Evolutionary conservation across 2,329 filamentous ascomycete species (phyloP), one percentile per base, ranked within the genome.

Genomic region (Dothiorella sarmentorum): DNA sequence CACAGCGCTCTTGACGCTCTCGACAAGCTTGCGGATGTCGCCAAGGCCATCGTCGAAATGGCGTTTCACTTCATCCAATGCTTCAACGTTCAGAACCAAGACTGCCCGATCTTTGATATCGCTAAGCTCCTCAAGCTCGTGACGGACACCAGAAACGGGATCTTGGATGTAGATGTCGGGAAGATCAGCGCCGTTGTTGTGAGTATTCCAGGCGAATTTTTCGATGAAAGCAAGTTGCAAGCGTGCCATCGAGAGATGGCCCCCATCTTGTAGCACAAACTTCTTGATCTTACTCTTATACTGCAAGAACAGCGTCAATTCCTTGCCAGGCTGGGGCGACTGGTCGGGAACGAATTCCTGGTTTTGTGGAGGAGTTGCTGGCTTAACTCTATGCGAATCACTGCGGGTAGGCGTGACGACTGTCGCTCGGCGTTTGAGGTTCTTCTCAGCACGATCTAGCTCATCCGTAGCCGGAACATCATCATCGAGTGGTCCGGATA

Each of bases 151-250:
- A 7, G 94, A 97, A 2, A 97, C 83, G 0, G 92, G 88, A 71
- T 99, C 94, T 72, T 99, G 94, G 15, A 99, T 94, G 71, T 99
- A 97, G 15, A 99, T 97, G 67, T 99, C 94, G 0, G 94, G 94
- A 44, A 99, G 77, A 70, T 99, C 94, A 13, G 86, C 85, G 7
- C 94, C 94, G 67, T 97, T 95, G 61, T 91, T 88, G 66, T 97
- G 92, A 0, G 93, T 97, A 67, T 96, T 97, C 92, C 95, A 99
- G 0, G 93, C 94, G 70, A 99, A 99, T 71, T 97, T 99, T 66
- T 99, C 94, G 66, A 99, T 99, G 67, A 99, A 99, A 0, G 94
- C 93, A 26, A 99, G 82, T 72, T 99, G 93, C 60, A 99, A 75
- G 22, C 92, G 85, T 1, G 91, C 91, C 60, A 97, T 87, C 2